A percentile compares a stretch with the other conserved stretches of the same genome.
These are phyloP conservation scores for Saprolegnia diclina DNA, from an alignment of 352 stramenopile genomes.

Conservation along the genomic window DNA sequence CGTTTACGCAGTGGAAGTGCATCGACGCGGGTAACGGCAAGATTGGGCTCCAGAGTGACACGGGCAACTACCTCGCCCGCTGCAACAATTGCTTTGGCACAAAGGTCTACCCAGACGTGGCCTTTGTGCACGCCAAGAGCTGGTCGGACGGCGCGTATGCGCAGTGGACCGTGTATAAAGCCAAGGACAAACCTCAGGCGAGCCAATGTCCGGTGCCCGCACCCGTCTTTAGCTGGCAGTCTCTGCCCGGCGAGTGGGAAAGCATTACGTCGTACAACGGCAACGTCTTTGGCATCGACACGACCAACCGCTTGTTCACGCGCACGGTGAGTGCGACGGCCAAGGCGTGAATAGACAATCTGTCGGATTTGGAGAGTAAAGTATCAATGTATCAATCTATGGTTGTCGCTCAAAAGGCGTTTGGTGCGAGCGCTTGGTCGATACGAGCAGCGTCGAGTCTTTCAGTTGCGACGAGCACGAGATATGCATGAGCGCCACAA, in stretches of 20 bases:
- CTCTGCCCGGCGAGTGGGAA: not conserved
- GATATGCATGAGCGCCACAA: too few species aligned
- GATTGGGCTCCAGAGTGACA: conserved; percentile 16
- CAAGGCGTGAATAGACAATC: too few species aligned
- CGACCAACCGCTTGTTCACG: not conserved
- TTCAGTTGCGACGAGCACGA: too few species aligned
- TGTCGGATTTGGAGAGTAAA: too few species aligned
- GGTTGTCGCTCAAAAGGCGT: too few species aligned
- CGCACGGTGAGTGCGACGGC: not conserved
- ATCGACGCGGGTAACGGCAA: conserved; percentile 12
- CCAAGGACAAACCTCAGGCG: too few species aligned
- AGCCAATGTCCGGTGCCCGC: not conserved
- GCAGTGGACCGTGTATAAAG: not conserved
- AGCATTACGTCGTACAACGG: not conserved
- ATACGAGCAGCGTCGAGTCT: too few species aligned
- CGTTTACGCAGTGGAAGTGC: conserved; percentile 14
- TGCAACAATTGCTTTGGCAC: conserved; percentile 15
- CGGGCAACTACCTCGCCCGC: conserved; percentile 13
- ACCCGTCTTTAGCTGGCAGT: not conserved
- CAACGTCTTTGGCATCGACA: not conserved
- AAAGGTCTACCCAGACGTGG: not conserved
- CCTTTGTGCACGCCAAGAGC: not conserved
- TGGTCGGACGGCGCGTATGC: not conserved
- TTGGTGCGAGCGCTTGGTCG: too few species aligned
- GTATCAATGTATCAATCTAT: too few species aligned